Evolutionary conservation across 331 rosid species (phyloP), one percentile per base, ranked within the genome.

Genomic region (Pyrus hybrid): DNA sequence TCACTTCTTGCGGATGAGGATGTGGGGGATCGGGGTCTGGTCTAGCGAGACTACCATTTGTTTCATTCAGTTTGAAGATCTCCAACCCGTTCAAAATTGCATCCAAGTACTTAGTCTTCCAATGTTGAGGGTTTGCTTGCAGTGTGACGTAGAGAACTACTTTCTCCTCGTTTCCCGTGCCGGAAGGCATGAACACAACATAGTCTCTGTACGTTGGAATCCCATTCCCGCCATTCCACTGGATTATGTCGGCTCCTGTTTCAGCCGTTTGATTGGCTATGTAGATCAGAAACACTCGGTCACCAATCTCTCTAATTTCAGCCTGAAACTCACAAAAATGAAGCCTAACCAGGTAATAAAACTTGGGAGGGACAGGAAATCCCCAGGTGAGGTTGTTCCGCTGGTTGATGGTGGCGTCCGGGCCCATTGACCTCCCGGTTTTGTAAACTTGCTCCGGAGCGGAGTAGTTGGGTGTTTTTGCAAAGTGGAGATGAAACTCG

Each of bases 41-140:
- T 10, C 90, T 85, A 1, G 83, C 93, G 3, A 88, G 89, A 63
- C 35, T 88, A 0, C 70, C 33, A 1, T 0, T 60, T 1, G 49
- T 0, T 13, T 78, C 66, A 8, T 84, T 91, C 33, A 85, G 54
- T 69, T 87, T 91, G 79, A 89, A 84, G 8, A 89, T 80, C 41
- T 91, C 97, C 0, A 84, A 54, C 6, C 97, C 94, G 12, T 84
- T 91, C 57, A 91, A 67, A 21, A 86, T 67, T 0, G 85, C 80
- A 33, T 87, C 28, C 28, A 26, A 26, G 28, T 1, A 3, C 11
- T 67, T 0, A 7, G 18, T 23, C 28, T 26, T 26, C 28, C 28
- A 26, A 26, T 26, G 28, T 26, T 26, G 28, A 26, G 28, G 28
- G 28, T 26, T 2, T 26, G 28, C 28, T 26, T 26, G 28, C 28